These are phyloP conservation scores for Pleurotus tuber-regium DNA, from an alignment of 768 basidiomycete species.

Conservation along the genomic window DNA sequence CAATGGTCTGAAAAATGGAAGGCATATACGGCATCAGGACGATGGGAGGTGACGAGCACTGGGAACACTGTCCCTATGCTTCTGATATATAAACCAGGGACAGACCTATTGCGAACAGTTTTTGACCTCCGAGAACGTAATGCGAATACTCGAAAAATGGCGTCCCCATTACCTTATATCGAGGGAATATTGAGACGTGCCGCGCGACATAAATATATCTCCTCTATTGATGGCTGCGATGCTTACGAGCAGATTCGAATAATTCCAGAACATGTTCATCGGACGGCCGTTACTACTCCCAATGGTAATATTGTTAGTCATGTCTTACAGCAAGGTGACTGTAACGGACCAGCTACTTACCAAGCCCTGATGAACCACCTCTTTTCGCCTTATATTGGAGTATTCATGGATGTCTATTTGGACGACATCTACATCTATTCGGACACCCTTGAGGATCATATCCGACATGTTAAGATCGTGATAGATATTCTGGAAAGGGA, in stretches of 20 bases:
- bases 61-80: slow-evolving; percentile 16
- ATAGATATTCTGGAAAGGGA: slow-evolving; percentile 23
- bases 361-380: slow-evolving; percentile 34
- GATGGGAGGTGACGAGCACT: slow-evolving; percentile 21
- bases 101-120: slow-evolving; percentile 28
- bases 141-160: slow-evolving; percentile 32
- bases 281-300: slow-evolving; percentile 22
- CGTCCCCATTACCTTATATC: slow-evolving; percentile 37
- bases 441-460: slow-evolving; percentile 28
- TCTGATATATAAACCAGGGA: slow-evolving; percentile 24
- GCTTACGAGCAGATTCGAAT: slow-evolving; percentile 38
- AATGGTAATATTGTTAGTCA: slow-evolving; percentile 29
- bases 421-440: slow-evolving; percentile 37
- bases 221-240: slow-evolving; percentile 34
- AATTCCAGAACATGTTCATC: slow-evolving; percentile 20
- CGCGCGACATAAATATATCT: slow-evolving; percentile 22
- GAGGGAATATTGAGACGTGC: slow-evolving; percentile 34
- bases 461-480: slow-evolving; percentile 23
- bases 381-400: slow-evolving; percentile 25
- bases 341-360: slow-evolving; percentile 31
- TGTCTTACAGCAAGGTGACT: slow-evolving; percentile 27
- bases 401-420: slow-evolving; percentile 29
- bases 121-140: slow-evolving; percentile 35
- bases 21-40: slow-evolving; percentile 18
- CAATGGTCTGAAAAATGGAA: slow-evolving; percentile 21